Evolutionary conservation across 345 rosid species (phyloP).

Genomic region (Trapa bicornis): DNA sequence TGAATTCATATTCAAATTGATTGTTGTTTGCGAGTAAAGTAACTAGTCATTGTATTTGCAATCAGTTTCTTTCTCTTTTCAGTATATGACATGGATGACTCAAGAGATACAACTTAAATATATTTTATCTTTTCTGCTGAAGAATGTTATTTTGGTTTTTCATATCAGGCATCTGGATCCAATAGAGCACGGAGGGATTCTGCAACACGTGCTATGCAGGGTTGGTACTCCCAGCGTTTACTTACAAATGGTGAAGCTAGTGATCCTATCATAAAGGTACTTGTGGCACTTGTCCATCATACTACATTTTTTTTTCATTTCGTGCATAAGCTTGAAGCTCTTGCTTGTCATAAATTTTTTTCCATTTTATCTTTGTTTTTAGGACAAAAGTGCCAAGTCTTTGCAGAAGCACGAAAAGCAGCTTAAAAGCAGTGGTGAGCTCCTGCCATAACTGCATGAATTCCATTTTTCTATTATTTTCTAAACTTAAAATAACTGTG

Average conservation of each 20-base stretch:
- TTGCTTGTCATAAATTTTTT: background rate
- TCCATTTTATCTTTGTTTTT: slow-evolving; percentile 4
- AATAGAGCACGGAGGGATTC: slow-evolving; percentile 59
- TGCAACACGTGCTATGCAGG: slow-evolving; percentile 75
- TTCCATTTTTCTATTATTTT: background rate
- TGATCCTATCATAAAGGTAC: slow-evolving; percentile 46
- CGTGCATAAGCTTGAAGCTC: background rate
- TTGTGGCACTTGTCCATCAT: background rate
- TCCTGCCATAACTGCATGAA: slow-evolving; percentile 6
- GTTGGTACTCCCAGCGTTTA: slow-evolving; percentile 61
- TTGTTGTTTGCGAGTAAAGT: background rate
- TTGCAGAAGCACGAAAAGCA: slow-evolving; percentile 46
- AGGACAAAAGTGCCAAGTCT: slow-evolving; percentile 39
- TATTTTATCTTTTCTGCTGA: background rate
- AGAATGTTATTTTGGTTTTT: slow-evolving; percentile 6
- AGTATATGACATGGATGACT: background rate
- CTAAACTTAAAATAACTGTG: background rate
- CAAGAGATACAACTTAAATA: background rate
- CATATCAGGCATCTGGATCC: slow-evolving; percentile 36
- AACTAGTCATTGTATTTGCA: background rate
- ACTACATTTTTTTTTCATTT: background rate
- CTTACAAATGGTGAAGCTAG: slow-evolving; percentile 45
- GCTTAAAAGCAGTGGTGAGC: slow-evolving; percentile 46
- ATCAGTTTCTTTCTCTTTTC: background rate
- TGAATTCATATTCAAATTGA: background rate